Evolutionary conservation across 306 rosid genomes (phyloP), one percentile per base, ranked within the genome.

Genomic region (Trichosanthes cucumerina): DNA sequence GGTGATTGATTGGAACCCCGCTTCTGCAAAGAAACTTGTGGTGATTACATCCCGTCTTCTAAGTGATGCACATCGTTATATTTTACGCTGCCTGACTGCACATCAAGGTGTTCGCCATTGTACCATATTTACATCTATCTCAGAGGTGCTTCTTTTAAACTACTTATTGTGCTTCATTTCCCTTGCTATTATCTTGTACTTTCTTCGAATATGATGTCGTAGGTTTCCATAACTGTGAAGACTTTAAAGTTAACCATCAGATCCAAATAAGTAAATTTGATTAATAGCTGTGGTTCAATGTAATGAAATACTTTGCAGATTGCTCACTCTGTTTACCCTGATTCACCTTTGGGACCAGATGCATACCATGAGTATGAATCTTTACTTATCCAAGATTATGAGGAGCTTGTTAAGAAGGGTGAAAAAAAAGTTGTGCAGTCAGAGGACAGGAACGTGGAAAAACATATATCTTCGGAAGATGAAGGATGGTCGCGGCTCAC

Each of bases 331-430:
- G 79, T 82, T 65, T 94, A 82, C 87, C 93, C 96, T 65, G 97
- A 92, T 87, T 94, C 94, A 63, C 98, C 97, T 78, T 84, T 94
- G 85, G 97, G 98, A 78, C 92, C 98, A 64, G 97, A 92, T 88
- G 98, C 97, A 73, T 94, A 84, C 86, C 88, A 73, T 86, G 97
- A 94, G 84, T 94, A 94, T 68, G 97, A 92, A 84, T 89, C 96
- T 74, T 90, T 94, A 78, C 90, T 94, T 64, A 79, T 89, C 84
- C 98, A 93, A 90, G 98, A 93, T 87, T 93, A 89, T 72, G 94
- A 93, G 81, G 97, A 93, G 79, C 88, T 90, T 72, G 86, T 84
- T 74, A 93, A 87, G 85, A 90, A 89, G 77, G 78, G 84, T 47
- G 82, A 73, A 76, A 72, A 85, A 76, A 84, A 80, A 73, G 79